Evolutionary conservation across 2,329 filamentous ascomycete species (phyloP).

Genomic region (Scedosporium dehoogii): DNA sequence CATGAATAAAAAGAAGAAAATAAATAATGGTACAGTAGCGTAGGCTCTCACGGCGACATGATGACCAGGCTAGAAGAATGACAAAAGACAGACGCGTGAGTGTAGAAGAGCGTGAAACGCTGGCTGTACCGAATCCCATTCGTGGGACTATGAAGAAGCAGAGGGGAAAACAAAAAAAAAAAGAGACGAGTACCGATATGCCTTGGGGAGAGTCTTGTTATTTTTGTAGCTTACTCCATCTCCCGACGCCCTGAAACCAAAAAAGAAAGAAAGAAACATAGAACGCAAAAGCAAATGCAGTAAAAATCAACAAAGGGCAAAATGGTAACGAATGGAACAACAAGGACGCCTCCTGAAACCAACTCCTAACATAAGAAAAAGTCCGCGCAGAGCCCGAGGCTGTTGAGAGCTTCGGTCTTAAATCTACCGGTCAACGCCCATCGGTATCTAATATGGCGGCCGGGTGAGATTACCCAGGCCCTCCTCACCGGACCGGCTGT

Average conservation of each 20-base stretch:
- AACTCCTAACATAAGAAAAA: not conserved
- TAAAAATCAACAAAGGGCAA: not conserved
- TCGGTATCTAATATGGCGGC: constrained; percentile 34
- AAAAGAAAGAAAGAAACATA: not conserved
- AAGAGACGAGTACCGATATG: not conserved
- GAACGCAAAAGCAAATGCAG: not conserved
- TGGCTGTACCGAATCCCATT: not conserved
- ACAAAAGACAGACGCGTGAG: too few relatives aligned
- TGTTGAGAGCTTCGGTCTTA: not conserved
- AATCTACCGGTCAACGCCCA: not conserved
- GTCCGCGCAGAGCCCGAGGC: not conserved
- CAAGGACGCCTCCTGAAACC: not conserved
- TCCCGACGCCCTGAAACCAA: not conserved
- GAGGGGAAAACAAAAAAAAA: not conserved
- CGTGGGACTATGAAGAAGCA: not conserved
- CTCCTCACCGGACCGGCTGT: constrained; percentile 35
- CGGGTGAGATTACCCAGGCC: constrained; percentile 34
- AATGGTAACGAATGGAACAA: not conserved
- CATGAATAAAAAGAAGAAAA: constrained; percentile 2
- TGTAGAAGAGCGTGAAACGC: not conserved
- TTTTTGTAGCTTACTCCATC: not conserved
- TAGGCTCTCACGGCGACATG: not conserved
- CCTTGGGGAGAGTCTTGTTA: not conserved
- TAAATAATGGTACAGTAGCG: constrained; percentile 1
- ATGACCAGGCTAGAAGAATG: too few relatives aligned